Conservation (phyloP, 768 basidiomycete species). For the Mycena alexandri region DNA sequence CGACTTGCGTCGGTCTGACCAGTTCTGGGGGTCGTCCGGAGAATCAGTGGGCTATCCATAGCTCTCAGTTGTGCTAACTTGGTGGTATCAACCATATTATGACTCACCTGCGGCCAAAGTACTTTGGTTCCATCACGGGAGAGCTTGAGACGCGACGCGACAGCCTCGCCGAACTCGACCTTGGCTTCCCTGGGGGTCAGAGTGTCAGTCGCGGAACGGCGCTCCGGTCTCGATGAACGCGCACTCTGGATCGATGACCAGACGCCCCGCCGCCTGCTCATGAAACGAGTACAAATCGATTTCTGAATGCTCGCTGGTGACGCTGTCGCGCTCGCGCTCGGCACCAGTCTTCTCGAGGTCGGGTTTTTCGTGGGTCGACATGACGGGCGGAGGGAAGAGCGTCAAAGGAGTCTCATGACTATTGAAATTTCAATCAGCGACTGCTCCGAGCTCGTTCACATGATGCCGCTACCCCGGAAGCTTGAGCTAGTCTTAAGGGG, state of each 20-base stretch:
- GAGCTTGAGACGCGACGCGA: slow-evolving; percentile 65
- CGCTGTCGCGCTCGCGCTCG: slow-evolving; percentile 8
- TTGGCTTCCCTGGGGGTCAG: slow-evolving; percentile 59
- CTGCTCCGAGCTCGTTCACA: too few species aligned
- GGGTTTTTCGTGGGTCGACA: slow-evolving; percentile 28
- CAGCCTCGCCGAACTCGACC: slow-evolving; percentile 65
- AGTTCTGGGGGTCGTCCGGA: slow-evolving; percentile 54
- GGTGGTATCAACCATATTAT: neutral
- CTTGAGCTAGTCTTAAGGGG: too few species aligned
- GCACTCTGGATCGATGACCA: slow-evolving; percentile 71
- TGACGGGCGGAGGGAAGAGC: slow-evolving; percentile 16
- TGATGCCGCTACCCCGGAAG: too few species aligned
- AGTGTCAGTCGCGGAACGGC: neutral
- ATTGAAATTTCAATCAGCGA: too few species aligned
- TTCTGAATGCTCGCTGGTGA: slow-evolving; percentile 38
- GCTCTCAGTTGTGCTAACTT: neutral
- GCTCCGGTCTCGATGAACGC: slow-evolving; percentile 27
- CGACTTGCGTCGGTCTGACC: slow-evolving; percentile 62
- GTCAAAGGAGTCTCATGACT: neutral
- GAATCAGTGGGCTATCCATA: slow-evolving; percentile 52
- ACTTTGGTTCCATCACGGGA: slow-evolving; percentile 65
- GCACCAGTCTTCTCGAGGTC: slow-evolving; percentile 24
- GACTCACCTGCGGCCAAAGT: slow-evolving; percentile 65
- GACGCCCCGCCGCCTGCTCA: slow-evolving; percentile 65
- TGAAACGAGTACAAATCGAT: slow-evolving; percentile 57